Evolutionary conservation across 148 eudicot genomes (phyloP).

Genomic region (Rheum nobile): DNA sequence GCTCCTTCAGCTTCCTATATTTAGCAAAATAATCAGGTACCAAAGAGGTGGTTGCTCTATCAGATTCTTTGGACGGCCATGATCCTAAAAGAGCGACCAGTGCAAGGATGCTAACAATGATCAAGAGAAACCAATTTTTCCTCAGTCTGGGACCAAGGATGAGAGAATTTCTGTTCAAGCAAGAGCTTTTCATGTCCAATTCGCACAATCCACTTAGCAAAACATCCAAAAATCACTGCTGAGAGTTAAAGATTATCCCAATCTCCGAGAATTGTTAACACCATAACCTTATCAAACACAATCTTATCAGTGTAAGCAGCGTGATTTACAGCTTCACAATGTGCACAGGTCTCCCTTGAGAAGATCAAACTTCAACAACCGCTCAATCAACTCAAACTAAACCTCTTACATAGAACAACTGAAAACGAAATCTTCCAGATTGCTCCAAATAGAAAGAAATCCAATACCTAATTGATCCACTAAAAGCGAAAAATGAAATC

Average conservation of each 20-base stretch:
- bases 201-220: neutral
- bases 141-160: conserved; percentile 44
- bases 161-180: conserved; percentile 36
- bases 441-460: neutral
- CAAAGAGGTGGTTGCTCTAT: conserved; percentile 20
- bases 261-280: conserved; percentile 29
- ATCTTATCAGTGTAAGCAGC: neutral
- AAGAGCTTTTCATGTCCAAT: conserved; percentile 77
- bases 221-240: neutral
- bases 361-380: neutral
- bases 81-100: conserved; percentile 43
- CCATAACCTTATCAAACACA: conserved; percentile 13
- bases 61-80: conserved; percentile 41
- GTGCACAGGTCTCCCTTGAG: neutral
- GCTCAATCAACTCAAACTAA: too few species aligned
- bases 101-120: conserved; percentile 39
- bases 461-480: neutral
- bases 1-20: conserved; percentile 70
- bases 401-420: too few species aligned
- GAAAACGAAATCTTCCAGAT: neutral
- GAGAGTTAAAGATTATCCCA: conserved; percentile 12
- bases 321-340: neutral
- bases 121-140: conserved; percentile 61
- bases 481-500: neutral
- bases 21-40: conserved; percentile 34